Percentiles rank a stretch among this genome's conserved stretches.
Evolutionary conservation across 2,329 filamentous ascomycete species (phyloP).

Genomic region (Ceratocystis colombiana): DNA sequence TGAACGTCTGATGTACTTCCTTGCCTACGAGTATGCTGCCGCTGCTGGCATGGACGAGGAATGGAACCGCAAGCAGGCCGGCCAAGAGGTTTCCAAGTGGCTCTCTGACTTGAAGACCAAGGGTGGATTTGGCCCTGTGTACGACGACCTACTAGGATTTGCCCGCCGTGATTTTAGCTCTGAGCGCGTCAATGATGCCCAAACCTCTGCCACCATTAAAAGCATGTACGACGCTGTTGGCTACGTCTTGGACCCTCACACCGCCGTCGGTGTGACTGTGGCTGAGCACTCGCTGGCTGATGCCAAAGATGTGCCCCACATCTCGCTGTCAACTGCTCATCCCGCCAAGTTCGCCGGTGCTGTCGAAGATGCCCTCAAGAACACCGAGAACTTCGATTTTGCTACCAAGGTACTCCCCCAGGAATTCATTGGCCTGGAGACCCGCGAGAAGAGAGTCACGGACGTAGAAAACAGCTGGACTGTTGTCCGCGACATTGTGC

Average conservation of each 20-base stretch:
- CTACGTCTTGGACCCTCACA: constrained; percentile 89
- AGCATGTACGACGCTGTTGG: constrained; percentile 47
- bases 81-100: constrained; percentile 69
- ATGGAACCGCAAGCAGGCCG: constrained; percentile 58
- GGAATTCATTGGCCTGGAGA: constrained; percentile 71
- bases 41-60: constrained; percentile 51
- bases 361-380: constrained; percentile 67
- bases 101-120: constrained; percentile 65
- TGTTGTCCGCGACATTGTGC: constrained; percentile 64
- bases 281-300: constrained; percentile 56
- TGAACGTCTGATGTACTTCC: constrained; percentile 87
- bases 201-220: constrained; percentile 58
- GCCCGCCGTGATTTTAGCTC: constrained; percentile 71
- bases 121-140: constrained; percentile 71
- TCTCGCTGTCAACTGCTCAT: constrained; percentile 86
- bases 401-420: constrained; percentile 61
- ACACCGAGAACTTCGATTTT: constrained; percentile 65
- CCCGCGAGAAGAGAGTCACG: constrained; percentile 63
- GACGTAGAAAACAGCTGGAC: constrained; percentile 62
- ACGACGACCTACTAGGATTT: constrained; percentile 57
- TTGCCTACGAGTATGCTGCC: constrained; percentile 62
- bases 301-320: constrained; percentile 50
- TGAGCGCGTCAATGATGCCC: constrained; percentile 56
- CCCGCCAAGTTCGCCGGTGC: constrained; percentile 88
- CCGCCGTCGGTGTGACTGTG: constrained; percentile 75